phyloP scores from a whole-genome alignment of 352 stramenopile genomes.

The Phytophthora kernoviae region DNA sequence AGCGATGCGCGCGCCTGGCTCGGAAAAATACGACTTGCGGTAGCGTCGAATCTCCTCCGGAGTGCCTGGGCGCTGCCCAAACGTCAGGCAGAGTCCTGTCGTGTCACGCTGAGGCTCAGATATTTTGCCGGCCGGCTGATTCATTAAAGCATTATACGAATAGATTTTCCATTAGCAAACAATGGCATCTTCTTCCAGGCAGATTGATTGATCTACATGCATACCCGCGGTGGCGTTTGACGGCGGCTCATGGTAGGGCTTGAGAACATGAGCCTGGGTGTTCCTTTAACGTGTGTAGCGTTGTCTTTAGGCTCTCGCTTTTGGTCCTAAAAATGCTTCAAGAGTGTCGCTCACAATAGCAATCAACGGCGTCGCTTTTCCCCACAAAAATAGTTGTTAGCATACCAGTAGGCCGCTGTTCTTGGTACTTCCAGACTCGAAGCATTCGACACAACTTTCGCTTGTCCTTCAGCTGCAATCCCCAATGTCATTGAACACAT shows the following conservation, averaged over 20 bases:
- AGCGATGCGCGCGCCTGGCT: constrained; percentile 72
- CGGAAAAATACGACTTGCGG: constrained; percentile 86
- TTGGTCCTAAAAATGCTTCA: background rate
- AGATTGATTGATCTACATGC: background rate
- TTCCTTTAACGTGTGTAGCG: constrained; percentile 2
- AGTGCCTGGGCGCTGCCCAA: constrained; percentile 63
- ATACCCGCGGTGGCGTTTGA: constrained; percentile 36
- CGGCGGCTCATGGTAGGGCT: constrained; percentile 23
- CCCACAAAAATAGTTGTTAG: background rate
- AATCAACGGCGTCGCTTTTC: background rate
- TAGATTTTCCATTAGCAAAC: background rate
- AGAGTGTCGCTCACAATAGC: constrained; percentile 11
- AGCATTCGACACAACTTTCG: background rate
- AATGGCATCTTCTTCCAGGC: background rate
- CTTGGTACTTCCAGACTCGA: background rate
- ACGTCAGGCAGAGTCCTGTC: constrained; percentile 56
- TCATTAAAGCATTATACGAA: background rate
- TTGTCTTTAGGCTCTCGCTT: too few species aligned
- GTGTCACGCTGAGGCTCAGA: constrained; percentile 47
- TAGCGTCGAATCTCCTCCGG: constrained; percentile 76
- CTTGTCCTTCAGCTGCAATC: background rate
- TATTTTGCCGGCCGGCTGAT: constrained; percentile 51
- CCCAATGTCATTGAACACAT: background rate
- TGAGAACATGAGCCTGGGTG: background rate
- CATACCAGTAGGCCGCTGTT: too few species aligned